A percentile compares a stretch with the other conserved stretches of the same genome.
These are phyloP conservation scores for Debaryomyces maramus DNA, from an alignment of 805 yeast genomes.

Conservation along the genomic window DNA sequence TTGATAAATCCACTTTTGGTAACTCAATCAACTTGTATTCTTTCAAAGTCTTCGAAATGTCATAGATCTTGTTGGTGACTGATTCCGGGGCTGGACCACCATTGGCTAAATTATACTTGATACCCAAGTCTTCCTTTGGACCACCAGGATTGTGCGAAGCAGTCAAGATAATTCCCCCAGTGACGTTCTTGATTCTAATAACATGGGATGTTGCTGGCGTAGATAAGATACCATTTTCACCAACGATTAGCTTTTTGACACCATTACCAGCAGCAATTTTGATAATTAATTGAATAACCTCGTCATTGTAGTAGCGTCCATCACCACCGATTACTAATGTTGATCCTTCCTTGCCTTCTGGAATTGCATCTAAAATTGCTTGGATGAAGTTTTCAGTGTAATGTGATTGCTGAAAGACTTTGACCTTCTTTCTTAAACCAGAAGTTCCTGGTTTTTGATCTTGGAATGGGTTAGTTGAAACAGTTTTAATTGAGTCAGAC, in stretches of 20 bases:
- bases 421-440: constrained; percentile 89
- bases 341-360: constrained; percentile 78
- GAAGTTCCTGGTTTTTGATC: constrained; percentile 99
- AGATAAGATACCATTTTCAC: constrained; percentile 83
- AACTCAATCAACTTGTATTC: constrained; percentile 60
- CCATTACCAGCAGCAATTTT: constrained; percentile 90
- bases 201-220: constrained; percentile 97
- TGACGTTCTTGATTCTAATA: constrained; percentile 70
- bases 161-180: constrained; percentile 95
- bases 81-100: constrained; percentile 99
- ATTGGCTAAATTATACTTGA: constrained; percentile 89
- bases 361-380: constrained; percentile 79
- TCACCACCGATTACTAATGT: constrained; percentile 94
- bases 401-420: constrained; percentile 72
- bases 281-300: constrained; percentile 78
- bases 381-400: constrained; percentile 95
- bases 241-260: constrained; percentile 78
- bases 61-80: constrained; percentile 86
- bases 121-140: constrained; percentile 87
- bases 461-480: constrained; percentile 64
- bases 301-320: constrained; percentile 87
- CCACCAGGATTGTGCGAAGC: constrained; percentile 99
- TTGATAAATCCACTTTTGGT: constrained; percentile 62
- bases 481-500: constrained; percentile 11
- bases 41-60: constrained; percentile 56